Base-by-base conservation (phyloP, 768 basidiomycete genomes). In the Suillus americanus region DNA sequence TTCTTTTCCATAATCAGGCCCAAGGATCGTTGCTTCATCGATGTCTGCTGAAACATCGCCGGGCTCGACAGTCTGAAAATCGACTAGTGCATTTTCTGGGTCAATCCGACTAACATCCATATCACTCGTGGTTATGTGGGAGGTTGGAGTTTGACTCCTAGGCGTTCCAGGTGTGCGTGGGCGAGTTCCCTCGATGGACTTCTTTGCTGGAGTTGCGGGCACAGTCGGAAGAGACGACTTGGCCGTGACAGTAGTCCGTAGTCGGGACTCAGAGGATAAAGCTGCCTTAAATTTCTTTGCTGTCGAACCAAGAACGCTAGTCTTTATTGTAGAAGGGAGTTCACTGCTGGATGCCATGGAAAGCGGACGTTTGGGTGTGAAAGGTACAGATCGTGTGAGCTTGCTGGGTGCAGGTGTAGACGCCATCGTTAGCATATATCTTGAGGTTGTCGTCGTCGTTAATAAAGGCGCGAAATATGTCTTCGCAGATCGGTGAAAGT, bases 61-160 rank as follows among this genome's bases (percentile, higher is more conserved):
- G 6, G 83, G 79, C 48, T 92, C 91, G 2, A 94, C 84, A 2
- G 79, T 90, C 72, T 90, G 82, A 66, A 79, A 90, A 73, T 94
- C 92, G 8, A 94, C 87, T 12, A 94, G 79, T 1, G 85, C 90
- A 12, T 90, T 88, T 73, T 94, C 92, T 6, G 82, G 85, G 72
- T 93, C 89, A 46, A 91, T 83, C 61, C 85, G 83, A 73, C 85
- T 90, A 25, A 90, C 85, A 65, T 91, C 91, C 89, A 90, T 91
- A 70, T 90, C 87, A 68, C 88, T 89, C 0, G 81, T 75, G 23
- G 77, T 75, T 51, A 80, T 81, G 73, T 79, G 78, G 0, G 73
- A 71, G 2, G 71, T 77, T 0, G 86, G 85, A 67, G 83, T 88
- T 40, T 83, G 80, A 6, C 83, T 79, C 60, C 82, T 75, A 4